Evolutionary conservation across 2,329 filamentous ascomycete species (phyloP).

Genomic region (Colletotrichum sp.): DNA sequence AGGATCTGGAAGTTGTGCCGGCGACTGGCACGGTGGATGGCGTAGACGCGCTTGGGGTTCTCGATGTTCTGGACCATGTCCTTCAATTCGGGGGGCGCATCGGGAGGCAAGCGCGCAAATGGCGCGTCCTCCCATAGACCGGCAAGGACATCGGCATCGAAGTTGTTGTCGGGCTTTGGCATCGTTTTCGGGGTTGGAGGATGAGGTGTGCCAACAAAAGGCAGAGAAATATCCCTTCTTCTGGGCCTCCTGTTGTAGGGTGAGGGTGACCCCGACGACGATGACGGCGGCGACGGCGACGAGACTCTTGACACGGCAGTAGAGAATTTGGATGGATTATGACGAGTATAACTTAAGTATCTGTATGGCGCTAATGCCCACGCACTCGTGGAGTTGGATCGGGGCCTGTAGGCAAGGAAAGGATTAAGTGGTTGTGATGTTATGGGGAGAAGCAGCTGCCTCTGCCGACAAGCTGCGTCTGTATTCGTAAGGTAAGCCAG

Average conservation of each 20-base stretch:
- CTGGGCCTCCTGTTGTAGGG: not conserved
- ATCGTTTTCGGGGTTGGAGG: not conserved
- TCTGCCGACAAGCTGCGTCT: not conserved
- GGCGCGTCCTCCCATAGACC: constrained; percentile 64
- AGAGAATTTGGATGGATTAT: not conserved
- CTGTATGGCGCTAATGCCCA: not conserved
- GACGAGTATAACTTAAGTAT: not conserved
- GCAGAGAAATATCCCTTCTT: not conserved
- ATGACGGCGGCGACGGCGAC: not conserved
- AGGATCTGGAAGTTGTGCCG: constrained; percentile 70
- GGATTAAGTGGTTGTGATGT: not conserved
- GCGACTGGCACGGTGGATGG: constrained; percentile 64
- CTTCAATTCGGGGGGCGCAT: constrained; percentile 64
- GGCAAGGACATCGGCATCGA: constrained; percentile 55
- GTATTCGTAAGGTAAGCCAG: not conserved
- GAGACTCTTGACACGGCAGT: not conserved
- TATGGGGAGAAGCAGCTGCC: not conserved
- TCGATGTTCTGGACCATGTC: constrained; percentile 63
- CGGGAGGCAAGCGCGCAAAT: constrained; percentile 63
- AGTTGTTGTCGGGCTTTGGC: constrained; percentile 29
- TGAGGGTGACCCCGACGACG: not conserved
- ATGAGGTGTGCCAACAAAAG: not conserved
- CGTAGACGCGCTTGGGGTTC: constrained; percentile 66
- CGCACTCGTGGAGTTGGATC: not conserved
- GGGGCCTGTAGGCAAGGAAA: not conserved